Evolutionary conservation across 129 eudicot species (phyloP), one percentile per base, ranked within the genome.

Genomic region (Flaveria brownii): DNA sequence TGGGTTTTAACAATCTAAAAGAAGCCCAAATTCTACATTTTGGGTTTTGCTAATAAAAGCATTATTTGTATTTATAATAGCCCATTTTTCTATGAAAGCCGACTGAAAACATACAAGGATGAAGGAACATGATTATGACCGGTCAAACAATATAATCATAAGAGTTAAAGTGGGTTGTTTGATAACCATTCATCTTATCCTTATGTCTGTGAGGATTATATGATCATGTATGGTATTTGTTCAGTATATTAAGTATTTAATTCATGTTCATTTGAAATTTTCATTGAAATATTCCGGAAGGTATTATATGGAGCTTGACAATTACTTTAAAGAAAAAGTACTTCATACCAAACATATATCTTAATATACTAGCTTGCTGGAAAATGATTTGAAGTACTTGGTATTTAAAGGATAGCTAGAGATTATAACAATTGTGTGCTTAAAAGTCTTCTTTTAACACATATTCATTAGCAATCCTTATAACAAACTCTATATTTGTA

Each of bases 281-380:
- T 33, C 39, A 0, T 33, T 5, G 39, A 33, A 4, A 33, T 33
- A 33, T 33, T 33, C 39, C 39, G 39, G 39, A 33, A 33, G 39
- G 6, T 55, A 55, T 55, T 55, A n/a, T 55, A n/a, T 13, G 56
- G 62, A 55, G 62, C 25, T 55, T 55, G 62, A 55, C 62, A 23
- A 0, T n/a, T 55, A 55, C 11, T 9, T n/a, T 17, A 15, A 55
- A 55, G 25, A 55, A 1, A 55, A 55, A 55, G 62, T 55, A n/a
- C 5, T 23, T 55, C 6, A 33, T 22, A 55, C 12, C 62, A 55
- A 18, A 55, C 10, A n/a, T 55, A 18, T 26, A 55, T 55, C 23
- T 55, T n/a, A 22, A 55, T 55, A 55, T 55, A 55, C 26, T 55
- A 55, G 62, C 25, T 55, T 55, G 62, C 9, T 18, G 62, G 26